phyloP scores from a whole-genome alignment of 2,329 filamentous ascomycete species.

The Fusarium begoniae region DNA sequence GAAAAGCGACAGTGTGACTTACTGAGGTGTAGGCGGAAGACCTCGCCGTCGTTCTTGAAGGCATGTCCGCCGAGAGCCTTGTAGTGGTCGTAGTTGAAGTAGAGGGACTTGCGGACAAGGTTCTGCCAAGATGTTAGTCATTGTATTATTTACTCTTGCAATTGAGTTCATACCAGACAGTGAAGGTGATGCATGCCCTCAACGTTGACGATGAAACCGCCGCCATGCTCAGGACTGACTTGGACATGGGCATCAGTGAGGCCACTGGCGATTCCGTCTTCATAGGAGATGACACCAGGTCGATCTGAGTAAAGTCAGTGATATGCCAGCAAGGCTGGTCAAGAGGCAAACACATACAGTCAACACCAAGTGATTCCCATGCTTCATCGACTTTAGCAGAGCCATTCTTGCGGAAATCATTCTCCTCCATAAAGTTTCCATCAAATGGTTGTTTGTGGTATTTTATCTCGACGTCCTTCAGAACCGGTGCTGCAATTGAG shows the following conservation, averaged over 20 bases:
- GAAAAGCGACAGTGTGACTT: slow-evolving; percentile 36
- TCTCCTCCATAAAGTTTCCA: slow-evolving; percentile 64
- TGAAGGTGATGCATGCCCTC: slow-evolving; percentile 67
- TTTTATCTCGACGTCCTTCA: slow-evolving; percentile 46
- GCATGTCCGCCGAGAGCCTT: slow-evolving; percentile 57
- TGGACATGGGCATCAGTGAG: slow-evolving; percentile 65
- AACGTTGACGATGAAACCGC: slow-evolving; percentile 66
- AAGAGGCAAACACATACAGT: slow-evolving; percentile 51
- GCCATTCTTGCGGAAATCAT: slow-evolving; percentile 60
- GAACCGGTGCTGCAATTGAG: slow-evolving; percentile 43
- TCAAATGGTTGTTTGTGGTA: slow-evolving; percentile 58
- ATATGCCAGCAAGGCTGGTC: rapidly evolving
- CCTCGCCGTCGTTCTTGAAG: slow-evolving; percentile 64
- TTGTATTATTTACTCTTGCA: rapidly evolving
- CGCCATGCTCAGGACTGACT: slow-evolving; percentile 63
- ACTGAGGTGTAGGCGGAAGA: slow-evolving; percentile 67
- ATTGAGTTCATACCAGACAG: slow-evolving; percentile 57
- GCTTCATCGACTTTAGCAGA: slow-evolving; percentile 65
- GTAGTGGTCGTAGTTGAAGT: slow-evolving; percentile 70
- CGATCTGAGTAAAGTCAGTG: slow-evolving; percentile 48
- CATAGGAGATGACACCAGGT: slow-evolving; percentile 57
- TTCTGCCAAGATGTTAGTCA: slow-evolving; percentile 52
- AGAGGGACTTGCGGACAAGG: slow-evolving; percentile 65
- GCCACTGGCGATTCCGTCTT: slow-evolving; percentile 60
- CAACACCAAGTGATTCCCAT: slow-evolving; percentile 56